A percentile compares a stretch with the other conserved stretches of the same genome.
These are phyloP conservation scores for Marvania coccoides DNA, from an alignment of 139 green algal genomes.

Conservation along the genomic window DNA sequence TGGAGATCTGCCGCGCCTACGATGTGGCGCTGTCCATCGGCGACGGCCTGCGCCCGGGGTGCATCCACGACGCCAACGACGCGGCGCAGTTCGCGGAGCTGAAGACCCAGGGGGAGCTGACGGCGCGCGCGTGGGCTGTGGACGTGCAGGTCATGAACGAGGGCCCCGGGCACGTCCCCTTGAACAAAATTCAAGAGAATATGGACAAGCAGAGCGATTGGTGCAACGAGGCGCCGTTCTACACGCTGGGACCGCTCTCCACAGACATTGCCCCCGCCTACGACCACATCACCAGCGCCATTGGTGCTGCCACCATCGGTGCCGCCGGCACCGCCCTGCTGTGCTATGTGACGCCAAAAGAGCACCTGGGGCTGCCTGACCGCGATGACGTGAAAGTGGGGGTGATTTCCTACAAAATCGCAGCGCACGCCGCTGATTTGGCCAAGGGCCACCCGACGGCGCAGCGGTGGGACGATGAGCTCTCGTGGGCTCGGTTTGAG, in stretches of 20 bases:
- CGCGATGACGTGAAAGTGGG: constrained; percentile 82
- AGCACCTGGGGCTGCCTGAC: constrained; percentile 93
- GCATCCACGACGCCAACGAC: constrained; percentile 92
- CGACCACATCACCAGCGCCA: constrained; percentile 96
- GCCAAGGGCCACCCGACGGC: constrained; percentile 87
- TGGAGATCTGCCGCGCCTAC: constrained; percentile 90
- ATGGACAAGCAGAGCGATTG: constrained; percentile 77
- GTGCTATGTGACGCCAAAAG: constrained; percentile 98
- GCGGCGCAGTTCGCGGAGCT: constrained; percentile 94
- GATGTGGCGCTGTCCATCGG: constrained; percentile 88
- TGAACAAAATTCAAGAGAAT: constrained; percentile 97
- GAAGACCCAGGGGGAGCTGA: constrained; percentile 90
- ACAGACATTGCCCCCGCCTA: constrained; percentile 95
- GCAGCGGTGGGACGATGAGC: constrained; percentile 76
- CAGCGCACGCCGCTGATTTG: constrained; percentile 90
- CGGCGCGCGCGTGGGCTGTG: constrained; percentile 82
- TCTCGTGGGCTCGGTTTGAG: constrained; percentile 90
- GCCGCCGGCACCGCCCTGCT: constrained; percentile 84
- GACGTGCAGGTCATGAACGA: constrained; percentile 98
- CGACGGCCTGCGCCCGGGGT: constrained; percentile 83
- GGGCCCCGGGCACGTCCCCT: constrained; percentile 82
- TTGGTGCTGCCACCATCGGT: constrained; percentile 91
- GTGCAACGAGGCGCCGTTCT: constrained; percentile 94
- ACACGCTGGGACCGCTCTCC: constrained; percentile 92
- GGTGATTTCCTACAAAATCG: constrained; percentile 98